A percentile compares a stretch with the other conserved stretches of the same genome.
Conservation (phyloP, 2,329 filamentous ascomycete genomes). For the Trichoderma semiorbis region DNA sequence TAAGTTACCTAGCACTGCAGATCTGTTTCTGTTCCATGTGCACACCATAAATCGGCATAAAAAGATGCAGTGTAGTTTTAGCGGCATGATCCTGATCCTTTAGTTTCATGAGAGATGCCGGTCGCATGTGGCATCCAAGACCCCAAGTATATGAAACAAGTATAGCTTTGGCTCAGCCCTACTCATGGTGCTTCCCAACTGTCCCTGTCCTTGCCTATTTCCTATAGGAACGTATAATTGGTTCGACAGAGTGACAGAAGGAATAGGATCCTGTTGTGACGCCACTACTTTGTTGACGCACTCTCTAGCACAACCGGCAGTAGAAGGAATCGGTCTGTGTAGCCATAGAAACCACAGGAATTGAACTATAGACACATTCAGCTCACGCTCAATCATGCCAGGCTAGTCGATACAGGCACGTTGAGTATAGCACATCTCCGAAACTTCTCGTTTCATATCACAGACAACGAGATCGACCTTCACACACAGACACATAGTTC, state of each 20-base stretch:
- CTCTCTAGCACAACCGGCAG: neutral
- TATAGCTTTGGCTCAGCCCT: neutral
- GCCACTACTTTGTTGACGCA: neutral
- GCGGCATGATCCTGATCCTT: neutral
- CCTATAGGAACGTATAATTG: neutral
- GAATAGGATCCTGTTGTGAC: neutral
- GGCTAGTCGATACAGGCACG: neutral
- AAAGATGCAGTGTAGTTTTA: neutral
- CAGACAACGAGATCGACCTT: too few relatives aligned
- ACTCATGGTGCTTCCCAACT: neutral
- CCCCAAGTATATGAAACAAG: neutral
- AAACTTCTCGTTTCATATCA: neutral
- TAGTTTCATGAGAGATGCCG: neutral
- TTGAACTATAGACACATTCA: slow-evolving; percentile 1
- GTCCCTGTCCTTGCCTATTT: neutral
- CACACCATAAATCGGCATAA: neutral
- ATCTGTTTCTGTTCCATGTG: neutral
- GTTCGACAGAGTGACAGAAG: neutral
- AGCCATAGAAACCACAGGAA: neutral
- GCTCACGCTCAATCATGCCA: neutral
- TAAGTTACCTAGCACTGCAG: neutral
- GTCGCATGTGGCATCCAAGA: neutral
- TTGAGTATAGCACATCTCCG: neutral
- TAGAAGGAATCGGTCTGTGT: neutral
- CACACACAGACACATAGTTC: neutral